Conservation (phyloP, 2,329 filamentous ascomycete genomes). For the Madurella mycetomatis region DNA sequence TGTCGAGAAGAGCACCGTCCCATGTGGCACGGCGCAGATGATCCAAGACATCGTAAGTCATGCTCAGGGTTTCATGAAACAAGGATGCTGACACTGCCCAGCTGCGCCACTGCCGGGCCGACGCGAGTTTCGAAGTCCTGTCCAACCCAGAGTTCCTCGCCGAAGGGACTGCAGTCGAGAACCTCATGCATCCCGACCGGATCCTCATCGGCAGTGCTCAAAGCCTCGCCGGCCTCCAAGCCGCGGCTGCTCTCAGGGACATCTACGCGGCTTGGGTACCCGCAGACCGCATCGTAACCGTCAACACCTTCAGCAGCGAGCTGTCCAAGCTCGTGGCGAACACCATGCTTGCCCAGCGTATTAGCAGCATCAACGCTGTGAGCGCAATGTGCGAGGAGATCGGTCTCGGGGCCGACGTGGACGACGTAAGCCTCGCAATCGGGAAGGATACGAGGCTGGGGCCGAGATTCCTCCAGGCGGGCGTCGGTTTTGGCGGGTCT, state of each 20-base stretch:
- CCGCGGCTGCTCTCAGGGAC: constrained; percentile 45
- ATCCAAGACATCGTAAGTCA: constrained; percentile 50
- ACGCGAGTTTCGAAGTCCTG: constrained; percentile 52
- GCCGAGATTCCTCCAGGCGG: constrained; percentile 52
- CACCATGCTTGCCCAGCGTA: constrained; percentile 59
- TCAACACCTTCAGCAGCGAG: constrained; percentile 58
- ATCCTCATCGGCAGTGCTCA: constrained; percentile 56
- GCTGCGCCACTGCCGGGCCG: constrained; percentile 36
- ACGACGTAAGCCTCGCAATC: constrained; percentile 51
- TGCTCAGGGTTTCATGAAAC: neutral
- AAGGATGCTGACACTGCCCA: constrained; percentile 13
- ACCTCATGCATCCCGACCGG: constrained; percentile 54
- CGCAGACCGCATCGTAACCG: constrained; percentile 48
- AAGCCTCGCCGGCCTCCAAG: constrained; percentile 43
- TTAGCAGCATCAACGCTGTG: constrained; percentile 60
- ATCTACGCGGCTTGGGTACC: constrained; percentile 57
- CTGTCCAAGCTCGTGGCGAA: constrained; percentile 60
- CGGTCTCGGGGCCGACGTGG: constrained; percentile 34
- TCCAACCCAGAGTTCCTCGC: constrained; percentile 63
- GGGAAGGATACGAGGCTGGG: constrained; percentile 56
- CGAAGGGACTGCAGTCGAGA: constrained; percentile 55
- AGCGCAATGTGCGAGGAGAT: constrained; percentile 57
- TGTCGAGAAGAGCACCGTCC: constrained; percentile 63
- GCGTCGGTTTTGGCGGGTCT: constrained; percentile 59
- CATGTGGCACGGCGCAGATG: constrained; percentile 54